Base-by-base conservation (phyloP, 2,329 filamentous ascomycete genomes). In the Arthrobotrys iridis region DNA sequence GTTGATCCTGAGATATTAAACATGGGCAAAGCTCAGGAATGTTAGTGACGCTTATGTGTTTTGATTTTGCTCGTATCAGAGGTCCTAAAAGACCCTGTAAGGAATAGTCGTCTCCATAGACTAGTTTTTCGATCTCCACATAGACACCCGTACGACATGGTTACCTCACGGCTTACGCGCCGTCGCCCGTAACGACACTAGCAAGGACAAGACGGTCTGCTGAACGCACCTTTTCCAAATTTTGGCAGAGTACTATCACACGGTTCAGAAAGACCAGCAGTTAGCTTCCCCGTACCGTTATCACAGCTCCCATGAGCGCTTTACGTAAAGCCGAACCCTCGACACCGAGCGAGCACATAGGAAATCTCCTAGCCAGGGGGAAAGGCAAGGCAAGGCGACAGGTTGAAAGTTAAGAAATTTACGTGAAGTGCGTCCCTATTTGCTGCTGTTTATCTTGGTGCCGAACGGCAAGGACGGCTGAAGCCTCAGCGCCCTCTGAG, bases 381-480 rank as follows among this genome's bases (percentile, higher is more conserved):
- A 46, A 52, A 37, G 45, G 35, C 22, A 22, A 45, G 5, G 22
- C 35, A 37, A 55, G 22, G 43, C 33, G 26, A 20, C 7, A 43
- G 4, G 22, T 52, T 41, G 26, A 20, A 10, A 43, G 4, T 6
- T 3, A n/a, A 43, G 4, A 22, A 59, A 59, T 33, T 28, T 18
- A 59, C 22, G 50, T 37, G 50, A 35, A 59, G 43, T 30, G 33
- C 26, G 35, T 55, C 26, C 30, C 50, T 26, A 33, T 62, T 45
- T 40, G 35, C 33, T 35, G 57, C 43, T 45, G 24, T 3, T 45
- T 24, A 2, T 28, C 50, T 55, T 46, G 55, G 45, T 30, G 65
- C 24, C 57, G 63, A 48, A 67, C 63, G 71, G 71, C 71, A 75
- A 75, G 63, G 40, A 75, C 71, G 71, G 71, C 71, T 75, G 71